These are phyloP conservation scores for Lenzites betulinus DNA, from an alignment of 768 basidiomycete genomes.

Conservation along the genomic window DNA sequence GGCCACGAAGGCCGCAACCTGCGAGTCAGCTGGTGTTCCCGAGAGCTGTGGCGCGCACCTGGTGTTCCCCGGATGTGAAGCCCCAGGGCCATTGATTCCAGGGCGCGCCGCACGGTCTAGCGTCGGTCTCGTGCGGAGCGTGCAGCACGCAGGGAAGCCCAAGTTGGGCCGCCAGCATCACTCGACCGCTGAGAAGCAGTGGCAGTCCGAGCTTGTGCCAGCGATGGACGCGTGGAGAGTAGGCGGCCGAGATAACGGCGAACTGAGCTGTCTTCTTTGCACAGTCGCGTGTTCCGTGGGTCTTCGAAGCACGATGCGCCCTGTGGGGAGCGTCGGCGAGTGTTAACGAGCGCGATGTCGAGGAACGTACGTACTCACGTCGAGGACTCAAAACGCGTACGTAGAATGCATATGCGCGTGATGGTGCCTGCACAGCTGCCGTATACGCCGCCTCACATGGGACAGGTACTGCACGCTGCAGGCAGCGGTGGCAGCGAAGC, in stretches of 20 bases:
- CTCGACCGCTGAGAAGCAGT: not conserved
- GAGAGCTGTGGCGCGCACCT: too few relatives aligned
- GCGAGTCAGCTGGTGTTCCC: conserved; percentile 1
- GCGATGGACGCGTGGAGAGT: not conserved
- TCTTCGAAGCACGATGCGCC: not conserved
- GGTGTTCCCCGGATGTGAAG: too few relatives aligned
- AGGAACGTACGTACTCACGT: not conserved
- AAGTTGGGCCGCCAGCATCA: too few relatives aligned
- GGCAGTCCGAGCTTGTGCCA: not conserved
- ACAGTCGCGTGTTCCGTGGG: too few relatives aligned
- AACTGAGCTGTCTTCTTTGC: not conserved
- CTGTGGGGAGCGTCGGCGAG: not conserved
- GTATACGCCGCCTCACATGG: not conserved
- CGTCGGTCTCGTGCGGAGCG: too few relatives aligned
- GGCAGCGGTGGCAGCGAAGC: not conserved
- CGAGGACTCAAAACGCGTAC: not conserved
- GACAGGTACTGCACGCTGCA: conserved; percentile 4
- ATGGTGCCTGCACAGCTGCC: conserved; percentile 4
- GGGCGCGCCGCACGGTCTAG: too few relatives aligned
- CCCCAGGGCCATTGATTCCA: too few relatives aligned
- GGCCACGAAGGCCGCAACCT: not conserved
- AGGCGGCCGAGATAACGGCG: conserved; percentile 11
- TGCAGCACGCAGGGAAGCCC: too few relatives aligned
- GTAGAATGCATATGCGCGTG: not conserved
- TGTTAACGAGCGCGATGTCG: not conserved